These are phyloP conservation scores for Primulina eburnea DNA, from an alignment of 257 asterid species.

Conservation along the genomic window DNA sequence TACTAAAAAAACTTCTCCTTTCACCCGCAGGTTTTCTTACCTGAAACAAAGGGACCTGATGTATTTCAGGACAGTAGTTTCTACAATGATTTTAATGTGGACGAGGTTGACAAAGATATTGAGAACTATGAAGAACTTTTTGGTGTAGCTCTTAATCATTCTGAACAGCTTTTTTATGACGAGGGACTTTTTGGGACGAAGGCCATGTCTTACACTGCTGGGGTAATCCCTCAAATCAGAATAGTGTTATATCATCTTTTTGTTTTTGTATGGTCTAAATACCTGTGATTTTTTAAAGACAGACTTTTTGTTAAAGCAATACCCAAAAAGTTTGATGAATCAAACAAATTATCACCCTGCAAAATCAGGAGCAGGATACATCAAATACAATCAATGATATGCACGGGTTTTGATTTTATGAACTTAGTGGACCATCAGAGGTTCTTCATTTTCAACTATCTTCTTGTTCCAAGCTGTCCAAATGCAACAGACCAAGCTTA, in stretches of 20 bases:
- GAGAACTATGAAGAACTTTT: slow-evolving; percentile 72
- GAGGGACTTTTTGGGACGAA: slow-evolving; percentile 60
- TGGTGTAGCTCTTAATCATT: slow-evolving; percentile 51
- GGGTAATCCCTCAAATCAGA: slow-evolving; percentile 39
- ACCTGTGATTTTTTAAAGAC: not conserved
- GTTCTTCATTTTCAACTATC: not conserved
- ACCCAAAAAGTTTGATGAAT: not conserved
- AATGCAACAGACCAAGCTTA: not conserved
- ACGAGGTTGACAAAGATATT: slow-evolving; percentile 61
- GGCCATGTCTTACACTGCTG: slow-evolving; percentile 41
- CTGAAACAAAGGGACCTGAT: slow-evolving; percentile 44
- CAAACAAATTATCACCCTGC: not conserved
- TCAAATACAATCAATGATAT: not conserved
- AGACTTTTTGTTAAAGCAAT: not conserved
- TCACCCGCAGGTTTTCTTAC: slow-evolving; percentile 44
- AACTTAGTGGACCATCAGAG: not conserved
- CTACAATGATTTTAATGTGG: slow-evolving; percentile 55
- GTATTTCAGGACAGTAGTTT: slow-evolving; percentile 40
- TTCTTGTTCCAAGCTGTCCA: not conserved
- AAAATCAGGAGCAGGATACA: not conserved
- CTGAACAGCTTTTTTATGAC: slow-evolving; percentile 45
- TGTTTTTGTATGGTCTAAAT: too few species aligned
- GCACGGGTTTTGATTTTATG: not conserved
- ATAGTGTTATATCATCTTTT: not conserved
- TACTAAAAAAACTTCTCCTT: slow-evolving; percentile 21